A percentile compares a stretch with the other conserved stretches of the same genome.
These are phyloP conservation scores for Talinum fruticosum DNA, from an alignment of 148 eudicot species.

Conservation along the genomic window DNA sequence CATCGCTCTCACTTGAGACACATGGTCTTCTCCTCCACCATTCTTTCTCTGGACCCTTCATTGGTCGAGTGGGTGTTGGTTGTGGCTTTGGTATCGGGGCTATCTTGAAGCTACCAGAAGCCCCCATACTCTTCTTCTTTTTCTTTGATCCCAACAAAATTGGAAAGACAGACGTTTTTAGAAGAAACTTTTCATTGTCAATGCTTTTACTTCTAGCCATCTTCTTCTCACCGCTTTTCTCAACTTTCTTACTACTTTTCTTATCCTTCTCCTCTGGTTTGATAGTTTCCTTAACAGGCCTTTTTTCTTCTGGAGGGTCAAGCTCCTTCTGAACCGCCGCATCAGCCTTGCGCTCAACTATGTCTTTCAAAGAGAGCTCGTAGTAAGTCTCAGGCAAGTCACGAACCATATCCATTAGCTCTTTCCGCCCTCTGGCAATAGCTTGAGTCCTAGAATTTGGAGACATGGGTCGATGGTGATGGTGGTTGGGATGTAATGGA, in stretches of 20 bases:
- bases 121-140: constrained; percentile 34
- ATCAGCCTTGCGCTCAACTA: constrained; percentile 45
- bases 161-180: constrained; percentile 61
- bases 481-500: constrained; percentile 11
- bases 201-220: constrained; percentile 46
- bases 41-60: constrained; percentile 45
- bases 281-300: not conserved
- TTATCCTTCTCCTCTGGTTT: constrained; percentile 17
- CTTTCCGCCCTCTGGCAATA: constrained; percentile 64
- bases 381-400: constrained; percentile 74
- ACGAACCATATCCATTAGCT: constrained; percentile 80
- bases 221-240: constrained; percentile 39
- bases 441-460: constrained; percentile 56
- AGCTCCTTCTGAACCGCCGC: constrained; percentile 21
- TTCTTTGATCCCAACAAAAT: constrained; percentile 34
- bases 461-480: constrained; percentile 29
- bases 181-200: constrained; percentile 52
- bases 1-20: constrained; percentile 45
- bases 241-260: constrained; percentile 37
- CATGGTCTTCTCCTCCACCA: constrained; percentile 69
- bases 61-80: constrained; percentile 20
- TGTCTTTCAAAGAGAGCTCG: constrained; percentile 70
- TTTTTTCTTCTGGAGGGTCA: constrained; percentile 29
- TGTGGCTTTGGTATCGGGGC: constrained; percentile 32
- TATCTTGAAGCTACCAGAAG: constrained; percentile 37